phyloP scores from a whole-genome alignment of 306 rosid species.

The Erythrophleum fordii region DNA sequence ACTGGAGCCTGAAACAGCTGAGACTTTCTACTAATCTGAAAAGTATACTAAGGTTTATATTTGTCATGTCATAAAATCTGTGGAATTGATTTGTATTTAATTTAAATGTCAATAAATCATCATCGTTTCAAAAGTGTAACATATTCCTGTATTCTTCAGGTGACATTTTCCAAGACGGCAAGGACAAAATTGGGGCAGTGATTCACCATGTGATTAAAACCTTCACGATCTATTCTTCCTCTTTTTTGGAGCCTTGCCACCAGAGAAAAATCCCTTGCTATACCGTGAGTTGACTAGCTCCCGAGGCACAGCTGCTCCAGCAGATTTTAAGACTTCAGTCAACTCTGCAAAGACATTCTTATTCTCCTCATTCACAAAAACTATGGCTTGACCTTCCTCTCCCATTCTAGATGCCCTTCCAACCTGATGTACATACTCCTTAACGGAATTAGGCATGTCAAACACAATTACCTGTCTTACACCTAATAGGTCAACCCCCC shows the following conservation, averaged over 20 bases:
- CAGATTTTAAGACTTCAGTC: constrained; percentile 59
- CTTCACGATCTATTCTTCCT: constrained; percentile 43
- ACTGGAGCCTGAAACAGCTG: constrained; percentile 25
- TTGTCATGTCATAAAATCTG: constrained; percentile 8
- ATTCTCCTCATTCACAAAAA: constrained; percentile 73
- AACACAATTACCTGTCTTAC: constrained; percentile 82
- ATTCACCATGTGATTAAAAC: constrained; percentile 20
- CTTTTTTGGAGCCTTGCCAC: constrained; percentile 48
- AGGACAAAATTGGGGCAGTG: constrained; percentile 7
- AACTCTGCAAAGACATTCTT: constrained; percentile 67
- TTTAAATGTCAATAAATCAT: neutral
- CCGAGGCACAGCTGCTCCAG: constrained; percentile 75
- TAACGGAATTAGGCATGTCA: constrained; percentile 84
- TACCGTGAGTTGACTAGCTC: constrained; percentile 64
- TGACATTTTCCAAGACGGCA: constrained; percentile 22
- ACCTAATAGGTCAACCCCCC: constrained; percentile 79
- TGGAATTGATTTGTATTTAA: neutral
- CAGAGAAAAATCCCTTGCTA: constrained; percentile 40
- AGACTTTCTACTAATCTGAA: neutral
- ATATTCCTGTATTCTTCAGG: constrained; percentile 16
- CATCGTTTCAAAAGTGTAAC: constrained; percentile 19
- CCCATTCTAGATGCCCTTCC: constrained; percentile 93
- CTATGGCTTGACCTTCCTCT: constrained; percentile 78
- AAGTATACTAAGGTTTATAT: neutral
- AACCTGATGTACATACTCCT: constrained; percentile 84